Percentiles rank a stretch among this genome's conserved stretches.
These are phyloP conservation scores for Polytolypa hystricis DNA, from an alignment of 2,329 filamentous ascomycete species.

Conservation along the genomic window DNA sequence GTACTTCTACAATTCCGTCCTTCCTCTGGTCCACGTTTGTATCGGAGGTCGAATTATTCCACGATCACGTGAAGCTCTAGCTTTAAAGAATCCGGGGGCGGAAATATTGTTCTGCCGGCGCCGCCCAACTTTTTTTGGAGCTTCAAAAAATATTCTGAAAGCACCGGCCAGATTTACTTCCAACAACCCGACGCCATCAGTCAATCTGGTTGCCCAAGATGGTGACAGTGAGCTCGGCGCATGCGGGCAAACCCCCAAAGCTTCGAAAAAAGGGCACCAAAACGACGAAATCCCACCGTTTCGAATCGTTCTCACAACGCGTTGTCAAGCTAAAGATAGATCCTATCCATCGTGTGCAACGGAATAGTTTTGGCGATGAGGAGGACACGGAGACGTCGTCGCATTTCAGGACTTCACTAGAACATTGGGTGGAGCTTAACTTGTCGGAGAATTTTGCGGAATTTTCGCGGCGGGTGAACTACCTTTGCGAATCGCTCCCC, in stretches of 20 bases:
- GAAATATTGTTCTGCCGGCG: constrained; percentile 20
- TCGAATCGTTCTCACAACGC: constrained; percentile 82
- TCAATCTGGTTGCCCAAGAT: constrained; percentile 20
- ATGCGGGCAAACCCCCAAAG: constrained; percentile 59
- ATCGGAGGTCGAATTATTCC: too few relatives aligned
- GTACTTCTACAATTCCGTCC: too few relatives aligned
- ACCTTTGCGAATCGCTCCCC: constrained; percentile 77
- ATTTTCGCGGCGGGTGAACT: constrained; percentile 64
- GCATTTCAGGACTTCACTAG: constrained; percentile 70
- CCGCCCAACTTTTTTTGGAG: constrained; percentile 32
- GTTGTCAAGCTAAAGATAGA: constrained; percentile 89
- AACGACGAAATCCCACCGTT: constrained; percentile 75
- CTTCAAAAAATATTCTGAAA: too few relatives aligned
- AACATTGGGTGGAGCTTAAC: constrained; percentile 88
- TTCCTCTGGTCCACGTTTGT: too few relatives aligned
- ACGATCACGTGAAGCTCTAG: too few relatives aligned
- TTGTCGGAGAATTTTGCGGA: constrained; percentile 67
- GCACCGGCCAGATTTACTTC: too few relatives aligned
- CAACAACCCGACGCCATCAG: too few relatives aligned
- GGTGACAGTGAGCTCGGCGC: constrained; percentile 48
- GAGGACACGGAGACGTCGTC: constrained; percentile 68
- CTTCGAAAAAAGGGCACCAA: constrained; percentile 55
- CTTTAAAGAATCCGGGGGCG: too few relatives aligned
- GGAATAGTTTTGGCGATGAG: constrained; percentile 66
- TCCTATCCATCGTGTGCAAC: constrained; percentile 78